These are phyloP conservation scores for Trichosphaerium sp. DNA, from an alignment of 78 protist species.

Conservation along the genomic window DNA sequence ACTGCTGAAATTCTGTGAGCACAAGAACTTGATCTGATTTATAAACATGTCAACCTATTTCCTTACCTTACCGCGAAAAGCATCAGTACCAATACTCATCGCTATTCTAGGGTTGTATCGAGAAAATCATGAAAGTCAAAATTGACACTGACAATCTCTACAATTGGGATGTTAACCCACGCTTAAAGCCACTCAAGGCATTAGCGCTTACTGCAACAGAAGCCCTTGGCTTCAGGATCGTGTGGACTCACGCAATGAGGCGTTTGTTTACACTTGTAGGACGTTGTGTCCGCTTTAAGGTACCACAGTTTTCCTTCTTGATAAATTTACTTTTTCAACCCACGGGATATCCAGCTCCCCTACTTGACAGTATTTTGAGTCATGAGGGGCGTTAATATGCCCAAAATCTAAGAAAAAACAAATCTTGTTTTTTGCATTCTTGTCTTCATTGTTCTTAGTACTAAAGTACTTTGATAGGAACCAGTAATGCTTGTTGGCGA, in stretches of 20 bases:
- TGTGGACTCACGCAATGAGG: slow-evolving; percentile 66
- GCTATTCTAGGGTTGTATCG: too few relatives aligned
- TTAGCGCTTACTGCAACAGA: slow-evolving; percentile 19
- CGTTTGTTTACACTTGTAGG: slow-evolving; percentile 73
- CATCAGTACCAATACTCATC: too few relatives aligned
- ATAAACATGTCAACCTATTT: too few relatives aligned
- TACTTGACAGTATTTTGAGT: too few relatives aligned
- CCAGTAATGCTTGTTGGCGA: slow-evolving; percentile 95
- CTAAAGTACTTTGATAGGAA: slow-evolving; percentile 42
- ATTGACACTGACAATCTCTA: slow-evolving; percentile 44
- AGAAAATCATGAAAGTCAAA: slow-evolving; percentile 42
- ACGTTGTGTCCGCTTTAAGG: slow-evolving; percentile 45
- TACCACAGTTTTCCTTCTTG: not conserved
- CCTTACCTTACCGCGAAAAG: too few relatives aligned
- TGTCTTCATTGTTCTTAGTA: not conserved
- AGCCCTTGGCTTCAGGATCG: slow-evolving; percentile 27
- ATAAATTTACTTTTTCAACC: not conserved
- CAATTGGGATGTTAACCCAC: not conserved
- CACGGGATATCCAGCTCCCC: too few relatives aligned
- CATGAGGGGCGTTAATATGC: too few relatives aligned
- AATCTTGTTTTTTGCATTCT: not conserved
- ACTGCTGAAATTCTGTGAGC: too few relatives aligned
- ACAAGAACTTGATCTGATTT: too few relatives aligned
- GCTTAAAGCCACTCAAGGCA: slow-evolving; percentile 7
- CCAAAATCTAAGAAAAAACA: not conserved